These are phyloP conservation scores for Rhododendron ovatum DNA, from an alignment of 148 eudicot species.

Conservation along the genomic window DNA sequence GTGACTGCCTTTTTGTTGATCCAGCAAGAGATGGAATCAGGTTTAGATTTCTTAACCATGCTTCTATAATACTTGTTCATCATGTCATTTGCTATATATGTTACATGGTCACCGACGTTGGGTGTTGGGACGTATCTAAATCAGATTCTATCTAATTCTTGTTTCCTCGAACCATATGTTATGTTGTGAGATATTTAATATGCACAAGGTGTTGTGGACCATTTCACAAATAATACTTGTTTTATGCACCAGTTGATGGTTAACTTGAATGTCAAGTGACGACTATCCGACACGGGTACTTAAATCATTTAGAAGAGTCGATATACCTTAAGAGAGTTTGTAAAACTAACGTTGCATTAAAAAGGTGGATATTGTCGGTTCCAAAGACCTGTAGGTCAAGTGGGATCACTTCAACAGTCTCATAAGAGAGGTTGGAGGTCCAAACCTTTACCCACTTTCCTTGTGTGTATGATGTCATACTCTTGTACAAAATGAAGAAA, in stretches of 20 bases:
- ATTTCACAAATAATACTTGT: background rate
- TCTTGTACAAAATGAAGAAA: background rate
- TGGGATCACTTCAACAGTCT: background rate
- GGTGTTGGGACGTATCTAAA: background rate
- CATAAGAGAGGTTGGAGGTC: background rate
- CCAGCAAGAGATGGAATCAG: slow-evolving; percentile 93
- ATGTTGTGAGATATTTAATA: background rate
- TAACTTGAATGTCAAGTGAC: background rate
- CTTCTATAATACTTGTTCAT: background rate
- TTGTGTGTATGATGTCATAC: background rate
- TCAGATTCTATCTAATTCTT: background rate
- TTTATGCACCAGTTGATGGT: background rate
- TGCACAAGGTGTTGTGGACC: background rate
- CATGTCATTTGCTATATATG: background rate
- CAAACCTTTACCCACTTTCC: background rate
- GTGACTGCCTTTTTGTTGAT: slow-evolving; percentile 80
- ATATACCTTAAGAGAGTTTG: background rate
- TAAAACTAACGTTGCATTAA: background rate
- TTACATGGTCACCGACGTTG: background rate
- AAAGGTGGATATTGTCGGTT: background rate
- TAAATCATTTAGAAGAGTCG: background rate
- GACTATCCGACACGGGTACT: background rate
- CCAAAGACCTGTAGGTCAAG: background rate
- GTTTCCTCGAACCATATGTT: background rate
- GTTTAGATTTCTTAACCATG: slow-evolving; percentile 22